Base-by-base conservation (phyloP, 2,329 filamentous ascomycete genomes). In the Aphanocladium album region DNA sequence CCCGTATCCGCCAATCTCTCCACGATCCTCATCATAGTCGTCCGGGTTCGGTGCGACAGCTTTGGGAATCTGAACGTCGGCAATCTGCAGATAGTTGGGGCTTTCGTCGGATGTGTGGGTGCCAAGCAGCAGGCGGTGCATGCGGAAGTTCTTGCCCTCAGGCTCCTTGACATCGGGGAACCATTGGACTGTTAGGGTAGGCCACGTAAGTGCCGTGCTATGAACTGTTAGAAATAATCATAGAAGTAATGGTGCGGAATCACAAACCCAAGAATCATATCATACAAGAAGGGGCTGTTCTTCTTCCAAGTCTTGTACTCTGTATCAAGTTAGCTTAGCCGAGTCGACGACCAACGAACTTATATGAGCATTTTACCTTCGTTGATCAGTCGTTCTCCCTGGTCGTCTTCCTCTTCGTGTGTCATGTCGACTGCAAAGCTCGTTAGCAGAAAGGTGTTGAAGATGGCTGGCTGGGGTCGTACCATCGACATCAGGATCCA, bases 301-400 rank as follows among this genome's bases (percentile, higher is more conserved):
- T 99, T 99, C 83, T 99, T 99, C 95, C 95, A 99, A 66, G 93
- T 97, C 76, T 99, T 99, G 84, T 99, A 99, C 75, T 99, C 95
- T 92, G 33, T 19, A 19, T 25, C 19, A 45, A 33, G 46, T 68
- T 17, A 62, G 58, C 45, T 14, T 51, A 6, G 14, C 17, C 3
- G 2, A 39, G 25, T 50, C 19, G 12, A 19, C 12, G 12, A 2
- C 4, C 17, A n/a, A 11, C 16, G 17, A 11, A 23, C 3, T 23
- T n/a, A 1, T 4, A 35, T n/a, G 9, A 14, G 21, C 14, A 9
- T 17, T 11, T n/a, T 79, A 89, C 89, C 90, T 80, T 99, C 95
- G 68, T 98, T 98, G 77, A 98, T 92, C 63, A 96, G 82, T 77
- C 96, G 92, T 76, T 96, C 89, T 71, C 90, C 87, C 67, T 85